phyloP scores from a whole-genome alignment of 306 rosid genomes.

The Gynostemma pentaphyllum region DNA sequence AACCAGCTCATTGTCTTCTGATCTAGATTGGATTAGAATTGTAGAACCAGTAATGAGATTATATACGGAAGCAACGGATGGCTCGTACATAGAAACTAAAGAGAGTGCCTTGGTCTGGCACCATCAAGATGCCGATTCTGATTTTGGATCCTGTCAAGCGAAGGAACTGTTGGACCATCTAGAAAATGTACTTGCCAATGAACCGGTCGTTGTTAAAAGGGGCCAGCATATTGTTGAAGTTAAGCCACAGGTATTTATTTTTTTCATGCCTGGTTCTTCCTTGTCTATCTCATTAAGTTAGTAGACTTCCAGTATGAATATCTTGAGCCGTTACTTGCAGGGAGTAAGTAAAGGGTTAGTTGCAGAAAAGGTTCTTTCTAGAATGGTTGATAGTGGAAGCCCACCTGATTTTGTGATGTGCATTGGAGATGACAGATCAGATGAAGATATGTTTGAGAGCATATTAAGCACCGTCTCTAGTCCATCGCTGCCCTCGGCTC shows the following conservation, averaged over 20 bases:
- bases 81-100: conserved; percentile 15
- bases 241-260: conserved; percentile 14
- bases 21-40: conserved; percentile 17
- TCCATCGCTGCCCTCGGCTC: conserved; percentile 6
- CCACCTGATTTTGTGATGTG: conserved; percentile 20
- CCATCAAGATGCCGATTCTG: conserved; percentile 18
- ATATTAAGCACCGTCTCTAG: conserved; percentile 13
- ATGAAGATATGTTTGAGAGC: conserved; percentile 20
- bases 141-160: conserved; percentile 19
- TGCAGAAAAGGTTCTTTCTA: conserved; percentile 14
- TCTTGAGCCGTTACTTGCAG: conserved; percentile 8
- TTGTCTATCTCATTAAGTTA: neutral
- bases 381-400: conserved; percentile 11
- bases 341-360: conserved; percentile 18
- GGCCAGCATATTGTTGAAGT: conserved; percentile 18
- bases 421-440: conserved; percentile 19
- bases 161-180: conserved; percentile 18
- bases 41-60: conserved; percentile 15
- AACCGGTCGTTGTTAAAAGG: conserved; percentile 14
- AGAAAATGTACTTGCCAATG: conserved; percentile 17
- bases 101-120: conserved; percentile 20
- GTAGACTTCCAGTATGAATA: neutral
- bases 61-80: conserved; percentile 15
- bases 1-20: conserved; percentile 8
- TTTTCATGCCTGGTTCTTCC: neutral